These are phyloP conservation scores for Senna siamea DNA, from an alignment of 306 rosid genomes.

Conservation along the genomic window DNA sequence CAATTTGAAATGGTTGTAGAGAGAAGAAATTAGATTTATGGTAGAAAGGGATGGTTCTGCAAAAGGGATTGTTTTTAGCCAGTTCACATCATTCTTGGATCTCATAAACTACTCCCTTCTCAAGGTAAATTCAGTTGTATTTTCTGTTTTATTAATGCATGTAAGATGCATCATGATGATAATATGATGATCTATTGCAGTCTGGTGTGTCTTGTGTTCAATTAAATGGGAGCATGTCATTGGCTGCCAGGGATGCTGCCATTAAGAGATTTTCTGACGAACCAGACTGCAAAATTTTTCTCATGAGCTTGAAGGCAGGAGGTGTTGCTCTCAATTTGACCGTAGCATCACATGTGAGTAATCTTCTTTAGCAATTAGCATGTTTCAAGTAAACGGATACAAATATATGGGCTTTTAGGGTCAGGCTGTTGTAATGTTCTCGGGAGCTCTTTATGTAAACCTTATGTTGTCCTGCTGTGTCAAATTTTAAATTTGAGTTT, in stretches of 20 bases:
- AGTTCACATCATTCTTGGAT: constrained; percentile 96
- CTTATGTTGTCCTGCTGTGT: constrained; percentile 20
- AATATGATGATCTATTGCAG: constrained; percentile 54
- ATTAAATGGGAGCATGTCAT: constrained; percentile 83
- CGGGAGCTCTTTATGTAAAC: neutral
- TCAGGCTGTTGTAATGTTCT: neutral
- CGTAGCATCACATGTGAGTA: constrained; percentile 83
- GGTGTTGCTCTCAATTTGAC: constrained; percentile 97
- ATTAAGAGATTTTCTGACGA: constrained; percentile 76
- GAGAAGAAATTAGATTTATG: constrained; percentile 95
- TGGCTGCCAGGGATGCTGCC: constrained; percentile 75
- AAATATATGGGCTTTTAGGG: neutral
- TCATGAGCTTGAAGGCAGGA: constrained; percentile 98
- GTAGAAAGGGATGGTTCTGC: constrained; percentile 95
- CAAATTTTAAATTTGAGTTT: constrained; percentile 27
- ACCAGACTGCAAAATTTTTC: constrained; percentile 88
- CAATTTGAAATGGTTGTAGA: constrained; percentile 51
- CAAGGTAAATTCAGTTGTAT: constrained; percentile 54
- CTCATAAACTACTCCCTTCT: constrained; percentile 76
- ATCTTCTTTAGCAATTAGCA: constrained; percentile 33
- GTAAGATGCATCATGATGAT: constrained; percentile 19
- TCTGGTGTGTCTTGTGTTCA: constrained; percentile 83
- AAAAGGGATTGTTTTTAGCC: constrained; percentile 92
- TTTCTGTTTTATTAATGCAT: constrained; percentile 21
- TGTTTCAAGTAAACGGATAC: neutral